Evolutionary conservation across 192 early-diverging fungal genomes (phyloP), one percentile per base, ranked within the genome.

Genomic region (Geosiphon pyriformis): DNA sequence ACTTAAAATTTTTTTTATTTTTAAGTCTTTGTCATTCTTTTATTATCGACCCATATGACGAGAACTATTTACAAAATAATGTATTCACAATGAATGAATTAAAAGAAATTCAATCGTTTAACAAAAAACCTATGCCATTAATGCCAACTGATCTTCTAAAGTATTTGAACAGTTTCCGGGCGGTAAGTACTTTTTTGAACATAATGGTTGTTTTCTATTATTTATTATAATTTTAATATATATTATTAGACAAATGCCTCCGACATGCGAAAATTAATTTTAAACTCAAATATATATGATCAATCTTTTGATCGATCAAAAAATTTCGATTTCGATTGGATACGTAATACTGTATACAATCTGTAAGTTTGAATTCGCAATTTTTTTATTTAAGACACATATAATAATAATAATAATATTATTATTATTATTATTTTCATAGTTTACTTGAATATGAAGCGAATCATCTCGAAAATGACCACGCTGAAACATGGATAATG

Each of bases 271-370:
- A 7, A 61, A 61, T 61, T 68, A 51, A 60, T 68, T 32, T 59
- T 68, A 59, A 26, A n/a, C n/a, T 42, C 30, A 51, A 31, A 50
- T 59, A 32, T 52, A 59, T 23, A 18, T 57, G 57, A 68, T 68
- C 57, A 59, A 59, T n/a, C 47, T 48, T 67, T 67, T 67, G 31
- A 67, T 48, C 32, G 55, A 68, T 49, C 26, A 56, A 68, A 58
- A 56, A 20, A 68, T 68, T 68, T 68, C 55, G 55, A 68, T 37
- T 49, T 42, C 49, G 66, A 68, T 30, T 68, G 37, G 55, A 58
- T 68, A 49, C 31, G 55, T 18, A 68, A 55, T 31, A 68, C 66
- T 56, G 34, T 68, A 68, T 68, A 68, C 49, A 68, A 68, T 68
- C 48, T 68, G 66, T 68, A 66, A 55, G 52, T 66, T 55, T 52